Base-by-base conservation (phyloP, 768 basidiomycete genomes). In the Trametes elegans region DNA sequence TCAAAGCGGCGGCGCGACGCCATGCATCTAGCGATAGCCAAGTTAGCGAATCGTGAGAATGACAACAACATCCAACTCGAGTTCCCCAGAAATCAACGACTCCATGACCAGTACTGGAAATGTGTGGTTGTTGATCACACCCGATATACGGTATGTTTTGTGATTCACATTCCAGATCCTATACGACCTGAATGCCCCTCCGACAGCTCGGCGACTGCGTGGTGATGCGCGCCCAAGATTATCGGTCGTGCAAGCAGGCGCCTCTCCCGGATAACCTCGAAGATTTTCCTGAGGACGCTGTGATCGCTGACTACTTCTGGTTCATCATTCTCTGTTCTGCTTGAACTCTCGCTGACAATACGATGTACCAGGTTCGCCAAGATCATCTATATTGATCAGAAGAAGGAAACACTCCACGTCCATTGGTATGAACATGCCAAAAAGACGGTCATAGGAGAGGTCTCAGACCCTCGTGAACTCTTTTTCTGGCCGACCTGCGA, bases 341-440 rank as follows among this genome's bases (percentile, higher is more conserved):
- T 42, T 3, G n/a, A n/a, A 38, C 38, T 24, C 23, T 40, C 44
- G 26, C 38, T n/a, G 45, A n/a, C n/a, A 21, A 11, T 1, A 53
- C 38, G 13, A 7, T 39, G 2, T 28, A 1, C 14, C 60, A 90
- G 88, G 88, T 90, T 91, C 67, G 88, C 76, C 0, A 76, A 75
- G 61, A 83, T 92, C 23, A 64, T 84, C 0, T 79, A 74, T 46
- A 77, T 90, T 52, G 67, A 76, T 14, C 69, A 73, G 29, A 68
- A 74, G 14, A 55, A 70, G 5, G 68, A 75, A 49, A 68, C 54
- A 2, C 78, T 80, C 0, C 90, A 93, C 66, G 69, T 88, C 9
- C 87, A 83, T 29, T 93, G 88, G 88, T 80, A 87, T 26, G 79
- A 87, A 49, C 90, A 92, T 62, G 80, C 82, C 0, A 79, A 80